Evolutionary conservation across 257 asterid genomes (phyloP), one percentile per base, ranked within the genome.

Genomic region (Solanum peruvianum): DNA sequence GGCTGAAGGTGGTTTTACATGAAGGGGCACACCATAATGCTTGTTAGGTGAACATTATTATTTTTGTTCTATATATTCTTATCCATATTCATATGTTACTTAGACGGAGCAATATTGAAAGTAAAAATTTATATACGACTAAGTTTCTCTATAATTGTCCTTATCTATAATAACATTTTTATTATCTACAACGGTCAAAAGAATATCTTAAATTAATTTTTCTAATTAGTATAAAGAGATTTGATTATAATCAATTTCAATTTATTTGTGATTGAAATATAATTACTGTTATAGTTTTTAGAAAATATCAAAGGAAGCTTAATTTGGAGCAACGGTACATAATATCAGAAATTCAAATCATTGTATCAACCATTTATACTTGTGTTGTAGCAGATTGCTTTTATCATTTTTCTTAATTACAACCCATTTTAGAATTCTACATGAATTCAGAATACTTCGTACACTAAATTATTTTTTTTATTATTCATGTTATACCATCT

Each of bases 51-150:
- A 7, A 35, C 37, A 35, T 37, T 37, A 35, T 37, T 37, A 37
- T 37, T 71, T 42, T 70, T 84, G 88, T 66, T 77, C 45, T 78
- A 87, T 56, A 20, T 56, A 56, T 56, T 9, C 25, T 56, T 20
- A 9, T 56, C 5, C 64, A 56, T 56, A 56, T 56, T 56, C 64
- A 56, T 56, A 56, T 56, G n/a, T 20, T 56, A 56, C 25, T 56
- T 56, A 70, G 13, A 69, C 76, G 6, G 42, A 70, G 23, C 2
- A 1, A 16, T 7, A 70, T 31, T 31, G 77, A 31, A 3, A 21
- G 21, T 70, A 25, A 64, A 5, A 25, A 64, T 25, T 1, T 9
- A 64, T 64, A 11, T 64, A 21, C 27, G 20, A 23, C 21, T 4
- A 58, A 1, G 3, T 27, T 20, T 14, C 5, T 27, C 7, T 67